A percentile compares a stretch with the other conserved stretches of the same genome.
These are phyloP conservation scores for Xylaria sp. DNA, from an alignment of 2,329 filamentous ascomycete species.

Conservation along the genomic window DNA sequence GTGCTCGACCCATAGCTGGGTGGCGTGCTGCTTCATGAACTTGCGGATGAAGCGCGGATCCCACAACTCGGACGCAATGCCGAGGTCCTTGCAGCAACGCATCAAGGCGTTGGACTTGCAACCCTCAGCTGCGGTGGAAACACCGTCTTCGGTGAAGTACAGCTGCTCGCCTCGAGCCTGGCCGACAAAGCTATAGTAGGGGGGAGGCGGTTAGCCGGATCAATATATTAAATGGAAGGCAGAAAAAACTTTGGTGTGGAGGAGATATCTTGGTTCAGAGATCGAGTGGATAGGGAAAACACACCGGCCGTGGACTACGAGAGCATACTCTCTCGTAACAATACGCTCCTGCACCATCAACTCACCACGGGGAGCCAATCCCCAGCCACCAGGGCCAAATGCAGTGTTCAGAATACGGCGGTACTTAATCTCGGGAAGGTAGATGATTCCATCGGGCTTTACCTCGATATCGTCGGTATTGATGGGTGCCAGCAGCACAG, in stretches of 20 bases:
- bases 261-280: neutral
- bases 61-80: slow-evolving; percentile 92
- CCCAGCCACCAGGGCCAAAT: slow-evolving; percentile 95
- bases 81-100: slow-evolving; percentile 97
- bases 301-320: slow-evolving; percentile 82
- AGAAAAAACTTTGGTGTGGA: neutral
- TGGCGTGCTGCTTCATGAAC: slow-evolving; percentile 69
- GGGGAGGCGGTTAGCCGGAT: slow-evolving; percentile 7
- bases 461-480: slow-evolving; percentile 79
- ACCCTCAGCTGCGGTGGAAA: slow-evolving; percentile 91
- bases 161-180: slow-evolving; percentile 91
- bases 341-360: slow-evolving; percentile 76
- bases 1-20: slow-evolving; percentile 89
- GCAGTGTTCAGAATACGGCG: slow-evolving; percentile 80
- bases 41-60: slow-evolving; percentile 84
- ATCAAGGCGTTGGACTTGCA: slow-evolving; percentile 97
- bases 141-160: slow-evolving; percentile 84
- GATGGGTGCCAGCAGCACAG: slow-evolving; percentile 63
- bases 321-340: slow-evolving; percentile 85
- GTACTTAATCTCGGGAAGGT: slow-evolving; percentile 98
- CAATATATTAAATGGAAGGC: neutral
- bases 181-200: slow-evolving; percentile 65
- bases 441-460: slow-evolving; percentile 95
- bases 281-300: slow-evolving; percentile 28
- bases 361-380: slow-evolving; percentile 80